phyloP scores from a whole-genome alignment of 306 rosid species.

The Acmispon strigosus region DNA sequence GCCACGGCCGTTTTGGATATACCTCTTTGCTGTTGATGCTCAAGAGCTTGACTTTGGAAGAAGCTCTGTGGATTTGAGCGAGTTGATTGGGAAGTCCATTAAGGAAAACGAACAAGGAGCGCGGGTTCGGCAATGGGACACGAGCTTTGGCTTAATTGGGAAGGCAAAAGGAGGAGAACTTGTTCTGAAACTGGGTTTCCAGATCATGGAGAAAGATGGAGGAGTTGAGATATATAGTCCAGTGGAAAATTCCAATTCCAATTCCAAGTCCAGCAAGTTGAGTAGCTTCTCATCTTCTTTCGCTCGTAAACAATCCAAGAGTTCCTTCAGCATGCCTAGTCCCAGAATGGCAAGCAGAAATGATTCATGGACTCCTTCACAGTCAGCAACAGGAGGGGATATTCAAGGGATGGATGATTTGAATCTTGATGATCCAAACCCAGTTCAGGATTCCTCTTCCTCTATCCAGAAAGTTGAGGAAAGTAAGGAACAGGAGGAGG shows the following conservation, averaged over 20 bases:
- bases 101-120: constrained; percentile 59
- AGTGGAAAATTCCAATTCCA: constrained; percentile 41
- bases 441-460: constrained; percentile 38
- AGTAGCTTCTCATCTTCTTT: constrained; percentile 36
- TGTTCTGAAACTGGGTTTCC: constrained; percentile 83
- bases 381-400: constrained; percentile 20
- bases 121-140: constrained; percentile 81
- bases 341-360: constrained; percentile 61
- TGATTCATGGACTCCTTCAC: constrained; percentile 71
- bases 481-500: constrained; percentile 49
- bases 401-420: constrained; percentile 81
- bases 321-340: constrained; percentile 87
- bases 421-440: constrained; percentile 85
- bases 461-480: constrained; percentile 40
- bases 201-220: constrained; percentile 95
- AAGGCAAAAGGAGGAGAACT: constrained; percentile 91
- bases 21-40: constrained; percentile 82
- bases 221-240: constrained; percentile 68
- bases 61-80: constrained; percentile 62
- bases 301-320: constrained; percentile 77
- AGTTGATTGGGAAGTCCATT: constrained; percentile 62
- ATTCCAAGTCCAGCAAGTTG: constrained; percentile 36
- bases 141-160: constrained; percentile 58
- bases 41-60: constrained; percentile 82
- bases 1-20: constrained; percentile 76